Base-by-base conservation (phyloP, 1,284 basidiomycete genomes). In the Microbotryum violaceum region DNA sequence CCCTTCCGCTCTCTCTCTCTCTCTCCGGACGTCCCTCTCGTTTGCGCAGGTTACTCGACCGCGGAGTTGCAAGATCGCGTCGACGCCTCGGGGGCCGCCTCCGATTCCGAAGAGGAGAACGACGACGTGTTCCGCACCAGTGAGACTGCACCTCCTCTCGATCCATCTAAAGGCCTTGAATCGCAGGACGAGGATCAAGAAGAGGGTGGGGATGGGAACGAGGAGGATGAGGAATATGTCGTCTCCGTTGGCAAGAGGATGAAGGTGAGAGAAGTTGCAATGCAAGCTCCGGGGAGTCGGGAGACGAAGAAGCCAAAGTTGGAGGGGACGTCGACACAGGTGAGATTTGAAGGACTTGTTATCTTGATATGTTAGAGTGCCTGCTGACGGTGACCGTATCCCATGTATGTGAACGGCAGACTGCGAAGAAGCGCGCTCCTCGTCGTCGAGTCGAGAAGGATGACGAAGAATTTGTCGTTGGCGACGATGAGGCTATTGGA, bases 111-210 rank as follows among this genome's bases (percentile, higher is more conserved):
- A 21, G 63, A 62, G 4, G 50, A 60, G 20, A 61, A 65, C 14
- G 56, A 53, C 37, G 57, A 61, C 10, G 57, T 58, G 12, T 25
- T 27, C 21, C 53, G 57, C 16, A 56, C 60, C 23, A 51, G 44
- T 8, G 59, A 54, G 7, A 58, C 56, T 33, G n/a, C 21, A n/a
- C 27, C 33, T 29, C 20, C 25, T 20, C 33, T 25, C 14, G 44
- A 25, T 21, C 54, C 10, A 27, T 29, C 49, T 20, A 53, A 55
- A 10, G 56, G 23, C 1, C 20, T 44, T 9, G 62, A 57, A 42
- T 50, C 54, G 9, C 54, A 56, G 6, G 61, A 63, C 14, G 60
- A 62, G 21, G 63, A 63, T 29, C 61, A 57, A 18, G 62, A 49
- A 23, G 60, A 60, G 10, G 42, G 50, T 25, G 59, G 57, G 14